Percentiles rank a stretch among this genome's conserved stretches.
phyloP scores from a whole-genome alignment of 208 protist genomes.

The Wallacemonas sp. region DNA sequence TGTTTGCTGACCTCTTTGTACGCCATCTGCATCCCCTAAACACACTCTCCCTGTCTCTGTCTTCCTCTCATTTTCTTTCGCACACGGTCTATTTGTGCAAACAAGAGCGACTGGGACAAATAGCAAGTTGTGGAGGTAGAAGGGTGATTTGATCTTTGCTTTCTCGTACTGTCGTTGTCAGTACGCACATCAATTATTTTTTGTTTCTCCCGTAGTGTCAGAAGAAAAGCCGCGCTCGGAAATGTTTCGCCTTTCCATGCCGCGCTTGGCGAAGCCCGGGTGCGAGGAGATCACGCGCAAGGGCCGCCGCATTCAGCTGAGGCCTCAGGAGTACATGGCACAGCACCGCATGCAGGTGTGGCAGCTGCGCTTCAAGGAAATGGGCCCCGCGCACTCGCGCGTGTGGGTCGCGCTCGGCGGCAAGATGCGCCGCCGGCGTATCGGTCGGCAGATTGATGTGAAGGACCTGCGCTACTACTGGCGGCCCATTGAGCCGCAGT shows the following conservation, averaged over 20 bases:
- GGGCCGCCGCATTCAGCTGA: constrained; percentile 71
- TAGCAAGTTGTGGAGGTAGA: too few relatives aligned
- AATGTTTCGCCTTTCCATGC: constrained; percentile 60
- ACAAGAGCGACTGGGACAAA: too few relatives aligned
- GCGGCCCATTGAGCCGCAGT: constrained; percentile 89
- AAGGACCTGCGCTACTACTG: constrained; percentile 92
- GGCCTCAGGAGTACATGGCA: constrained; percentile 65
- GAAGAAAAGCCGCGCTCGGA: too few relatives aligned
- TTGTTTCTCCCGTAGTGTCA: constrained; percentile 2
- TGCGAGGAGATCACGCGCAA: constrained; percentile 85
- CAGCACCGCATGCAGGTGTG: constrained; percentile 85
- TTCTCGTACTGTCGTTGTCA: neutral
- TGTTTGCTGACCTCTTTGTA: too few relatives aligned
- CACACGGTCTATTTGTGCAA: too few relatives aligned
- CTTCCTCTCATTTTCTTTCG: too few relatives aligned
- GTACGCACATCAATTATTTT: neutral
- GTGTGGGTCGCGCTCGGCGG: constrained; percentile 90
- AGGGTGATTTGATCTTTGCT: too few relatives aligned
- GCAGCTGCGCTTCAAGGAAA: constrained; percentile 91
- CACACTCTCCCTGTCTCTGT: too few relatives aligned
- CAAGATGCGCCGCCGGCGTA: constrained; percentile 90
- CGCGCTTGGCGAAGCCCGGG: constrained; percentile 71
- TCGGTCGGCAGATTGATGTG: constrained; percentile 86
- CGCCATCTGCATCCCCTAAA: too few relatives aligned
- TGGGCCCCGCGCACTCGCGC: constrained; percentile 79